Conservation (phyloP, 495 filamentous ascomycete genomes). For the Xylaria venustula region DNA sequence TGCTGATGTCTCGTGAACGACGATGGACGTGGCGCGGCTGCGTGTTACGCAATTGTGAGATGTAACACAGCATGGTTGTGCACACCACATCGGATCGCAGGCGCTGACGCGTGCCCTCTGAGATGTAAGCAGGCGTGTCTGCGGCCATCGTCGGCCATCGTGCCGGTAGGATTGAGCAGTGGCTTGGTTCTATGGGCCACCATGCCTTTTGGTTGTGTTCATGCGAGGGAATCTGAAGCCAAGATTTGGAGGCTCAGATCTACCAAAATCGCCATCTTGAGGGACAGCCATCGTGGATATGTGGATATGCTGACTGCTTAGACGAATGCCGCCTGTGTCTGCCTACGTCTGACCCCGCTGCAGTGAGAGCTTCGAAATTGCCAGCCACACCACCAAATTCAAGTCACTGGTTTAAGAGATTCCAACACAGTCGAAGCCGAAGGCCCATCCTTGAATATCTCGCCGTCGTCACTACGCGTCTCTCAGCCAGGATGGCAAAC, state of each 20-base stretch:
- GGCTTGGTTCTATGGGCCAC: background rate
- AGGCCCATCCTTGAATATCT: background rate
- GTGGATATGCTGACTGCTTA: no score
- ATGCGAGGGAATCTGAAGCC: background rate
- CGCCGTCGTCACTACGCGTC: constrained; percentile 6
- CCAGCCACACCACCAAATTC: background rate
- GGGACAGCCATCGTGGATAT: no score
- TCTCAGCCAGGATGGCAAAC: background rate
- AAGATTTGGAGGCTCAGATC: background rate
- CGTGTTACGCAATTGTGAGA: background rate
- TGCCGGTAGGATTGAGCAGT: background rate
- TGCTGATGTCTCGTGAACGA: background rate
- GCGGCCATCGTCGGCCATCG: background rate
- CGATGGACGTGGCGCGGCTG: background rate
- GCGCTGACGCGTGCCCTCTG: background rate
- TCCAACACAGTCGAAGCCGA: background rate
- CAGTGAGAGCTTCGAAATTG: background rate
- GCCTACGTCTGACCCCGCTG: background rate
- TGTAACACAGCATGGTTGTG: background rate
- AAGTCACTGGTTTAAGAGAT: background rate
- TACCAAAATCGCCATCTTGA: background rate
- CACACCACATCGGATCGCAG: background rate
- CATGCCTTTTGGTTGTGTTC: background rate
- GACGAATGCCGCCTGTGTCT: no score
- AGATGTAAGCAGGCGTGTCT: background rate